A percentile compares a stretch with the other conserved stretches of the same genome.
These are phyloP conservation scores for Rhodotorula sp. DNA, from an alignment of 1,284 basidiomycete species.

Conservation along the genomic window DNA sequence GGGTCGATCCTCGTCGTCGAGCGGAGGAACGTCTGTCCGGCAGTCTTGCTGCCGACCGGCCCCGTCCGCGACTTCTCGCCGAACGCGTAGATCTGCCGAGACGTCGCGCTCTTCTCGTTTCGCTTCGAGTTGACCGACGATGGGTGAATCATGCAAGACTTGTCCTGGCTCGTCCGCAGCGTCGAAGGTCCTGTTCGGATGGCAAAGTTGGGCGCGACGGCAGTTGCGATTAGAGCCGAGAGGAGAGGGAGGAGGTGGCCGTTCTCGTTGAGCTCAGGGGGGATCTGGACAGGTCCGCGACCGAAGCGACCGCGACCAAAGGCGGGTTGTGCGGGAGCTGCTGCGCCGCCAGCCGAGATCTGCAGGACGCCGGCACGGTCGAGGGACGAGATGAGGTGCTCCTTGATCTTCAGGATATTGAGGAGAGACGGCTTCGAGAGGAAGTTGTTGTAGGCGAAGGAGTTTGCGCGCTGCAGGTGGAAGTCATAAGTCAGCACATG, in stretches of 20 bases:
- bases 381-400: conserved; percentile 73
- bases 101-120: conserved; percentile 53
- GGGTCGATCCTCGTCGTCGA: conserved; percentile 79
- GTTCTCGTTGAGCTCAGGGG: conserved; percentile 70
- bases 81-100: conserved; percentile 78
- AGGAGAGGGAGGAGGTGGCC: conserved; percentile 74
- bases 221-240: conserved; percentile 79
- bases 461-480: conserved; percentile 58
- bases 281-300: conserved; percentile 51
- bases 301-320: conserved; percentile 25
- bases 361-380: conserved; percentile 69
- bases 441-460: conserved; percentile 85
- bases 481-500: background rate
- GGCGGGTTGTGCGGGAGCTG: conserved; percentile 3
- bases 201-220: conserved; percentile 90
- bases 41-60: conserved; percentile 53
- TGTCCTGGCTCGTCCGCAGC: conserved; percentile 79
- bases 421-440: conserved; percentile 78
- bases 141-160: conserved; percentile 75
- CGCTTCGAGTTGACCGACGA: conserved; percentile 82
- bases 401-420: conserved; percentile 80
- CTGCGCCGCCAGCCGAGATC: conserved; percentile 40
- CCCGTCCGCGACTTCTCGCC: conserved; percentile 78
- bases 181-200: conserved; percentile 71
- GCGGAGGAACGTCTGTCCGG: conserved; percentile 68